phyloP scores from a whole-genome alignment of 331 rosid species.

The Cucumis variabilis region DNA sequence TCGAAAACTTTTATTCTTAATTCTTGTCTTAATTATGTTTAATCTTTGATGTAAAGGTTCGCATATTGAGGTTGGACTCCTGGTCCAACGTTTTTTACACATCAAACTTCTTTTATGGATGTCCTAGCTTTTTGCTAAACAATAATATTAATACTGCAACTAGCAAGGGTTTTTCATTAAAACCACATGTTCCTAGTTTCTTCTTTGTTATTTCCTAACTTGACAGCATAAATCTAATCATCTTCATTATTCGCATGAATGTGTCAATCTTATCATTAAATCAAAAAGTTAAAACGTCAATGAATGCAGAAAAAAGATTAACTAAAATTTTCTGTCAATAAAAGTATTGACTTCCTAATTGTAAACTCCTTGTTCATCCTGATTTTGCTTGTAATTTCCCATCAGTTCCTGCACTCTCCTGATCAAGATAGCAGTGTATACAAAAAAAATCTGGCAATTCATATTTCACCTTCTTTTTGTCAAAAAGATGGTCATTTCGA shows the following conservation, averaged over 20 bases:
- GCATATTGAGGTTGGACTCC: background rate
- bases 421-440: background rate
- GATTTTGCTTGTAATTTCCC: background rate
- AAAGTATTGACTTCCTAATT: background rate
- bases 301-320: background rate
- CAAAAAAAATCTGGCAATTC: background rate
- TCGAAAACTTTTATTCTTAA: background rate
- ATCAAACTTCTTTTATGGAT: background rate
- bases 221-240: background rate
- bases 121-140: background rate
- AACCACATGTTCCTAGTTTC: background rate
- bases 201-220: background rate
- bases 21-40: background rate
- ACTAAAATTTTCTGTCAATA: background rate
- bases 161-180: background rate
- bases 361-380: background rate
- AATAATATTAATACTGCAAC: background rate
- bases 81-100: background rate
- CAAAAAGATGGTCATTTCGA: slow-evolving; percentile 58
- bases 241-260: slow-evolving; percentile 12
- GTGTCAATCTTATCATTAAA: background rate
- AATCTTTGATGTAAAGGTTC: background rate
- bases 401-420: background rate
- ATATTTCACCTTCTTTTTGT: slow-evolving; percentile 66
- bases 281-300: background rate